A percentile compares a stretch with the other conserved stretches of the same genome.
Evolutionary conservation across 1,284 basidiomycete genomes (phyloP).

Genomic region (Athelia psychrophila): DNA sequence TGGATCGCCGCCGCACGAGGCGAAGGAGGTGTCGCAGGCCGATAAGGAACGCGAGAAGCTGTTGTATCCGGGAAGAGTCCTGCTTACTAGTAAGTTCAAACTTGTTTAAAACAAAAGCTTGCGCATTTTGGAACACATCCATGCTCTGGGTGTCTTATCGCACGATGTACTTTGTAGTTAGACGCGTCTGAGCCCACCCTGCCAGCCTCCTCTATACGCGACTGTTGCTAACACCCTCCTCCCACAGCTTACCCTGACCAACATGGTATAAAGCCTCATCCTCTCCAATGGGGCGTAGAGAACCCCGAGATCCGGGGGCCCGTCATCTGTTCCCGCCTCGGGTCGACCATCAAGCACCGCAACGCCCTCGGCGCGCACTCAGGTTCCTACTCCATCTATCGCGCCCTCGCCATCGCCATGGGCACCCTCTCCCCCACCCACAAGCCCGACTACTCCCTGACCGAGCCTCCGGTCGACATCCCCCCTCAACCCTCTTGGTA

Average conservation of each 20-base stretch:
- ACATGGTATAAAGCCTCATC: conserved; percentile 73
- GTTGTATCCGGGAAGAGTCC: conserved; percentile 75
- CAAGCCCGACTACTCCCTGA: conserved; percentile 85
- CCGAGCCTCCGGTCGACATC: conserved; percentile 86
- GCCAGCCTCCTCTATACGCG: not conserved
- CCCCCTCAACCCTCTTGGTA: conserved; percentile 83
- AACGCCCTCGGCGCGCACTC: conserved; percentile 95
- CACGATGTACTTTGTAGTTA: no score
- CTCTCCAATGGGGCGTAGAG: conserved; percentile 80
- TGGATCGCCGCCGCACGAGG: not conserved
- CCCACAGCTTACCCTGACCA: conserved; percentile 67
- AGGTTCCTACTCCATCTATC: conserved; percentile 94
- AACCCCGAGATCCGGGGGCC: conserved; percentile 75
- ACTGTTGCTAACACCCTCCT: not conserved
- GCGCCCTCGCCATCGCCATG: conserved; percentile 89
- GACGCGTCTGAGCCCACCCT: no score
- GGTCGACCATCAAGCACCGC: conserved; percentile 82
- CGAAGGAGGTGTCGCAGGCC: conserved; percentile 9
- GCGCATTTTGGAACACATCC: no score
- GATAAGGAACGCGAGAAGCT: conserved; percentile 72
- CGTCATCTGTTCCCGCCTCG: conserved; percentile 86
- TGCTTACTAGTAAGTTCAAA: conserved; percentile 69
- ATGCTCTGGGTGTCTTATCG: no score
- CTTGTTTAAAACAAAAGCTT: no score
- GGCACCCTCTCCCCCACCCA: conserved; percentile 84